Percentiles rank a stretch among this genome's conserved stretches.
These are phyloP conservation scores for Medicago ruthenica DNA, from an alignment of 306 rosid genomes.

Conservation along the genomic window DNA sequence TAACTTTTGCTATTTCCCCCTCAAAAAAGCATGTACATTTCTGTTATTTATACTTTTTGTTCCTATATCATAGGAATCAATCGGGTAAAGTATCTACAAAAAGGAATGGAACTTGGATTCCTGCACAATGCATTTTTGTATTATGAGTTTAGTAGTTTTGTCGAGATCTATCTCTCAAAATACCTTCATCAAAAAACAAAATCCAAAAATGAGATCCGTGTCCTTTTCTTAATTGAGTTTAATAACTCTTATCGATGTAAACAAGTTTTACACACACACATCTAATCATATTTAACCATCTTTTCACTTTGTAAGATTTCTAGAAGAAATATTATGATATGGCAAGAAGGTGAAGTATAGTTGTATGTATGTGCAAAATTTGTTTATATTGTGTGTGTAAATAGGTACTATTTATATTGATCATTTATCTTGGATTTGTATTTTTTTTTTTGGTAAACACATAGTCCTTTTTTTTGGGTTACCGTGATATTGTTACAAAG, in stretches of 20 bases:
- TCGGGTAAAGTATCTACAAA: neutral
- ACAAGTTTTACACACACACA: neutral
- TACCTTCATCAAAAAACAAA: neutral
- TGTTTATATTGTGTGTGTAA: neutral
- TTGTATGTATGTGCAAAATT: neutral
- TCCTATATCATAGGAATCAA: neutral
- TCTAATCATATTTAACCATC: neutral
- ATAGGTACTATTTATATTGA: neutral
- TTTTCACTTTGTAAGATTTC: neutral
- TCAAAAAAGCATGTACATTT: neutral
- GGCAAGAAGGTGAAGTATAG: neutral
- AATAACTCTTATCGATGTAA: neutral
- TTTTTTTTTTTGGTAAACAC: constrained; percentile 8
- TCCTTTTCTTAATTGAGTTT: neutral
- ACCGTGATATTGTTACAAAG: too few relatives aligned
- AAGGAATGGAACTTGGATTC: neutral
- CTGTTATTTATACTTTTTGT: neutral
- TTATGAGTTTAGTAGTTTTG: neutral
- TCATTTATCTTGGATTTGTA: too few relatives aligned
- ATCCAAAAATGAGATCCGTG: neutral
- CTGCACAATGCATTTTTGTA: neutral
- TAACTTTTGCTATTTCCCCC: constrained; percentile 1
- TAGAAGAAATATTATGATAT: neutral
- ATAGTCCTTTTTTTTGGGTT: too few relatives aligned
- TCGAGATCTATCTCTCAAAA: neutral